Conservation (phyloP, 2,329 filamentous ascomycete species). For the Botrytis sinoallii region DNA sequence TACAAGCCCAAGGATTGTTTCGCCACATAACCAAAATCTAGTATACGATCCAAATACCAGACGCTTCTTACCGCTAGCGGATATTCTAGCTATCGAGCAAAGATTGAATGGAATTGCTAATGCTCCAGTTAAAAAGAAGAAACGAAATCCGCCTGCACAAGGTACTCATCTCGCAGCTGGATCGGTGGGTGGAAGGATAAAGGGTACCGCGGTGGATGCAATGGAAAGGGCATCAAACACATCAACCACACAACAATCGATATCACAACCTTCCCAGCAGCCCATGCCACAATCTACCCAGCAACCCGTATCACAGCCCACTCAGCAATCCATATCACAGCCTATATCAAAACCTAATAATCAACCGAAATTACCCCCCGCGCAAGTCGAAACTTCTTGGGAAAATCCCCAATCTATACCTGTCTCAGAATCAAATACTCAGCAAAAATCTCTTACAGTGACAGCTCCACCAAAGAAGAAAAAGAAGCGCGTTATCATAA, state of each 20-base stretch:
- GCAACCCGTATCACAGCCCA: slow-evolving; percentile 20
- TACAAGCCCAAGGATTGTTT: slow-evolving; percentile 31
- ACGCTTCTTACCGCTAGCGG: slow-evolving; percentile 53
- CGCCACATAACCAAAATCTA: slow-evolving; percentile 44
- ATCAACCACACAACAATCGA: slow-evolving; percentile 20
- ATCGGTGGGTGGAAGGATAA: slow-evolving; percentile 51
- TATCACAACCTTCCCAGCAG: slow-evolving; percentile 22
- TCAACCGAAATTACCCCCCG: slow-evolving; percentile 10
- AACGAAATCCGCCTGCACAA: slow-evolving; percentile 35
- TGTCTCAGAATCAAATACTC: not conserved
- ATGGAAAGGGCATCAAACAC: slow-evolving; percentile 19
- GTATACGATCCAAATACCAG: slow-evolving; percentile 66
- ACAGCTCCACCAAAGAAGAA: slow-evolving; percentile 24
- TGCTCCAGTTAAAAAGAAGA: slow-evolving; percentile 43
- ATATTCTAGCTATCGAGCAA: slow-evolving; percentile 46
- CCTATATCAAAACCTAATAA: slow-evolving; percentile 8
- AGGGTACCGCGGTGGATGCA: slow-evolving; percentile 46
- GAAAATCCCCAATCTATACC: not conserved
- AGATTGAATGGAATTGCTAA: slow-evolving; percentile 38
- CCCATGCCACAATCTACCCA: slow-evolving; percentile 21
- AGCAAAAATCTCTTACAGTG: not conserved
- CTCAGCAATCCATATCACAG: slow-evolving; percentile 18
- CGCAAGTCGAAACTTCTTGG: slow-evolving; percentile 10
- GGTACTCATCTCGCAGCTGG: slow-evolving; percentile 47
- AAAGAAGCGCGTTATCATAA: slow-evolving; percentile 29